phyloP scores from a whole-genome alignment of 257 asterid genomes.

The Capsicum baccatum region DNA sequence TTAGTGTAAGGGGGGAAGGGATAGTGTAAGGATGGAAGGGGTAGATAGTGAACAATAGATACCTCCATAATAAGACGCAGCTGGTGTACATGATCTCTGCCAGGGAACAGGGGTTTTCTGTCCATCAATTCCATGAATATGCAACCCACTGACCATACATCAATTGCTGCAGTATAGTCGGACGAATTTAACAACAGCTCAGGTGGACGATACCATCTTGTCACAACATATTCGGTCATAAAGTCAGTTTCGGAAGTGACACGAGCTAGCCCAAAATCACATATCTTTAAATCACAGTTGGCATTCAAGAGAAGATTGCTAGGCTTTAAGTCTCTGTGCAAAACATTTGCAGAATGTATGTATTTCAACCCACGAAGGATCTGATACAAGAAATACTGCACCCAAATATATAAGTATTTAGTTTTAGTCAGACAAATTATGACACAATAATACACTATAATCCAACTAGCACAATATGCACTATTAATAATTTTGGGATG shows the following conservation, averaged over 20 bases:
- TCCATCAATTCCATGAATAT: constrained; percentile 99
- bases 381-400: constrained; percentile 99
- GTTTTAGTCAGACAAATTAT: constrained; percentile 16
- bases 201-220: constrained; percentile 98
- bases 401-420: constrained; percentile 30
- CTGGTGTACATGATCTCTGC: constrained; percentile 98
- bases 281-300: constrained; percentile 93
- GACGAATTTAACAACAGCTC: constrained; percentile 87
- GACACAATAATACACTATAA: not conserved
- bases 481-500: not conserved
- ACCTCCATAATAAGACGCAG: constrained; percentile 96
- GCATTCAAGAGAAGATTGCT: constrained; percentile 97
- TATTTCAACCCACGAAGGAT: constrained; percentile 96
- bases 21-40: not conserved
- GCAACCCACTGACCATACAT: constrained; percentile 99
- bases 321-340: constrained; percentile 94
- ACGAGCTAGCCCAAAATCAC: constrained; percentile 98
- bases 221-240: constrained; percentile 98
- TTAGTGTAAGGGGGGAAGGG: not conserved
- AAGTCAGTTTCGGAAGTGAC: constrained; percentile 93
- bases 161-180: constrained; percentile 97
- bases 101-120: constrained; percentile 92
- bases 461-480: constrained; percentile 17
- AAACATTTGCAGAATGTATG: constrained; percentile 97
- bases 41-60: constrained; percentile 29